These are phyloP conservation scores for Chaetomium fimeti DNA, from an alignment of 495 filamentous ascomycete genomes.

Conservation along the genomic window DNA sequence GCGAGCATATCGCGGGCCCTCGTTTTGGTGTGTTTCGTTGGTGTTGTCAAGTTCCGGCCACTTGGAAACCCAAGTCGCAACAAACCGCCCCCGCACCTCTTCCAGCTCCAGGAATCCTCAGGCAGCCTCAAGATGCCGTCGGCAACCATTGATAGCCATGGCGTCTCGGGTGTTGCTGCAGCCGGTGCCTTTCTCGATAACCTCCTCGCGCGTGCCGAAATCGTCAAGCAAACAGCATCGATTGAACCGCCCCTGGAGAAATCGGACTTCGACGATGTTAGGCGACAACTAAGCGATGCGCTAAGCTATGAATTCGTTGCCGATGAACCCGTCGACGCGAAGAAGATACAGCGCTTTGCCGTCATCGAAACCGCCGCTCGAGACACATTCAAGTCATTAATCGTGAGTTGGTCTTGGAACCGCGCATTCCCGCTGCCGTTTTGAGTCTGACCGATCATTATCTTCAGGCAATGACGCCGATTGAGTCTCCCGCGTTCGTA, in stretches of 20 bases:
- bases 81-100: neutral
- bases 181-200: conserved; percentile 57
- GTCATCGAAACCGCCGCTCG: conserved; percentile 76
- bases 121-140: conserved; percentile 41
- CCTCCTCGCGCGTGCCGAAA: conserved; percentile 62
- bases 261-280: conserved; percentile 53
- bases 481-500: conserved; percentile 71
- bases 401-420: conserved; percentile 54
- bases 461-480: conserved; percentile 62
- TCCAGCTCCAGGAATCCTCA: neutral
- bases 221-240: conserved; percentile 60
- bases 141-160: conserved; percentile 42
- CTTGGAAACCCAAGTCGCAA: neutral
- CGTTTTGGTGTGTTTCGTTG: neutral
- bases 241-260: conserved; percentile 79
- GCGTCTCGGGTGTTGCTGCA: conserved; percentile 55
- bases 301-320: conserved; percentile 30
- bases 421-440: neutral
- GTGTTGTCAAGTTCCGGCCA: neutral
- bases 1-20: neutral
- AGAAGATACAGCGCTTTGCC: conserved; percentile 54
- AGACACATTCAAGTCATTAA: conserved; percentile 69
- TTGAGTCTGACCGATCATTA: neutral
- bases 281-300: conserved; percentile 42
- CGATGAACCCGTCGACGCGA: conserved; percentile 34